phyloP scores from a whole-genome alignment of 176 grass and related monocot species.

The Ampelocalamus luodianensis region DNA sequence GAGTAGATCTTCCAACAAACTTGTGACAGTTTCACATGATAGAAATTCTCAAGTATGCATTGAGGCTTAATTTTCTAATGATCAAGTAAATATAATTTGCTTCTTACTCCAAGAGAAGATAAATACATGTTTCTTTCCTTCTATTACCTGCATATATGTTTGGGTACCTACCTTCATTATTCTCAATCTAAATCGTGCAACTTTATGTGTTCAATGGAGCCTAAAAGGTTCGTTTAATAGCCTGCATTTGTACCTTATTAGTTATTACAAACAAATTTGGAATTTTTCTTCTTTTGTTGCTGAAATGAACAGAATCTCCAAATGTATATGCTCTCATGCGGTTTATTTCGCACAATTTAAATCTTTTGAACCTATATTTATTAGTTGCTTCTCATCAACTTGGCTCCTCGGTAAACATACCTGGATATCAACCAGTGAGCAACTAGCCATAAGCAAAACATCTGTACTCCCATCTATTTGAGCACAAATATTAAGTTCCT shows the following conservation, averaged over 20 bases:
- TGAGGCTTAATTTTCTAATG: conserved; percentile 4
- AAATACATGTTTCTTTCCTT: neutral
- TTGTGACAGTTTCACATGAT: conserved; percentile 97
- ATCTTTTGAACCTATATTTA: neutral
- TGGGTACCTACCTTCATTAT: conserved; percentile 96
- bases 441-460: neutral
- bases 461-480: neutral
- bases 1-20: conserved; percentile 86
- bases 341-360: neutral
- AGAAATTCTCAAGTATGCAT: conserved; percentile 80
- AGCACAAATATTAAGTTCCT: neutral
- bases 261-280: neutral
- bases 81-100: conserved; percentile 6
- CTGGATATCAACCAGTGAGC: neutral
- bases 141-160: conserved; percentile 71
- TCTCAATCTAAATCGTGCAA: conserved; percentile 96
- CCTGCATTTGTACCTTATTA: neutral
- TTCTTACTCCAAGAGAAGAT: conserved; percentile 2
- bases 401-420: conserved; percentile 3
- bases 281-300: neutral
- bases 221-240: conserved; percentile 62
- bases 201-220: conserved; percentile 96
- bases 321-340: conserved; percentile 2
- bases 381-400: neutral
- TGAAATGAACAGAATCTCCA: conserved; percentile 15